Evolutionary conservation across 1,139 yeast genomes (phyloP), one percentile per base, ranked within the genome.

Genomic region (Debaryomycetaceae sp.): DNA sequence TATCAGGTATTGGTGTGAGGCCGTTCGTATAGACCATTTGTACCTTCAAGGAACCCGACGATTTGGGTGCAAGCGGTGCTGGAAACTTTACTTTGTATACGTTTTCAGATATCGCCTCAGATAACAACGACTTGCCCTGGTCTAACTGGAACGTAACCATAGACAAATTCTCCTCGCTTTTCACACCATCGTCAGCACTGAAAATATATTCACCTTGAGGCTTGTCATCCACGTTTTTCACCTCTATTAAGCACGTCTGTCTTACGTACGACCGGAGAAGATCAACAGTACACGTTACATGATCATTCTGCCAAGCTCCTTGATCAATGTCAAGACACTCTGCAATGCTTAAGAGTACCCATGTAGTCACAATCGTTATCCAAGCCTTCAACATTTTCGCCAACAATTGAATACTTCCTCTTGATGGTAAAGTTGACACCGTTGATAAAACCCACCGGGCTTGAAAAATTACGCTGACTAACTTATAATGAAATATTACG

Each of bases 61-160:
- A 74, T 36, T 81, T 80, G 23, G 95, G 87, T 6, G 85, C 78
- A 46, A 91, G 66, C 34, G 95, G 87, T 43, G 71, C 70, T 17
- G 90, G 87, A 31, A 89, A 58, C 48, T 70, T 66, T 55, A 79
- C 76, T 55, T 75, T 77, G 49, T 58, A 67, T 43, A 70, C 53
- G 38, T 65, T 64, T 24, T 63, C 58, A 17, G 63, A 56, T 27
- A 63, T 67, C 59, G 54, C 60, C 13, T 65, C 59, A 13, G 65
- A 62, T 6, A 65, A 73, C 39, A 70, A 41, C 11, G 65, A 55
- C 44, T 63, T 59, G 37, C 65, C 65, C 33, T 70, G 71, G 36
- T 59, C 54, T 42, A 66, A 50, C 9, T 66, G 50, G 41, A 68
- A 66, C 11, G 78, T 70, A 42, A 80, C 61, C 36, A 76, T 69